Evolutionary conservation across 805 yeast genomes (phyloP), one percentile per base, ranked within the genome.

Genomic region (Candida takata): DNA sequence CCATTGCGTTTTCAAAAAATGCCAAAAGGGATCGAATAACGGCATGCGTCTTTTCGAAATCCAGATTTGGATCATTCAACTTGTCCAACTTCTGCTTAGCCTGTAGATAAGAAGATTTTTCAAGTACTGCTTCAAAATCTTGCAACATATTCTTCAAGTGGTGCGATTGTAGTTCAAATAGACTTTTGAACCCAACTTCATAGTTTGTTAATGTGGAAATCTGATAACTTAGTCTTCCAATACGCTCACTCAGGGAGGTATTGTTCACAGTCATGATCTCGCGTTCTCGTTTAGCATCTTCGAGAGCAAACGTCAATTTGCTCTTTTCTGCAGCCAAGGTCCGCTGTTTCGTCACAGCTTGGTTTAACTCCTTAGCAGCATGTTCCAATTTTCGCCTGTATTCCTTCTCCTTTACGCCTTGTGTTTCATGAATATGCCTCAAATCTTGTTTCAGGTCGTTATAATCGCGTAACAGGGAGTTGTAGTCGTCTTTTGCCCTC

Each of bases 1-100:
- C 74, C 6, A 74, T 67, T 0, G 84, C 86, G 31, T 77, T 60
- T n/a, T 72, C 70, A 43, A 75, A 73, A 47, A 76, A 79, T 12
- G 66, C 66, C 36, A 70, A 65, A 4, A 74, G 57, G 0, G 77
- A 65, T 35, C 69, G 70, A 25, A 60, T 43, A 21, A 55, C 51
- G 2, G 59, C 49, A 27, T 57, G 60, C 10, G 53, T 46, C 21
- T 44, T 38, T 18, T 52, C 58, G 23, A 54, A 32, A 23, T 57
- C 56, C 21, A 47, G 19, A 1, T 48, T 36, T 3, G 52, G 27
- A 26, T 65, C 60, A 7, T 64, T 55, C 32, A 70, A 45, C 36
- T 62, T 60, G 7, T 65, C 62, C 20, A 79, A 56, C 45, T 77
- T 72, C 16, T 62, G 61, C 16, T 67, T 63, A 7, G 85, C 81